A percentile compares a stretch with the other conserved stretches of the same genome.
Conservation (phyloP, 139 green algal species). For the Chlorella sp. region DNA sequence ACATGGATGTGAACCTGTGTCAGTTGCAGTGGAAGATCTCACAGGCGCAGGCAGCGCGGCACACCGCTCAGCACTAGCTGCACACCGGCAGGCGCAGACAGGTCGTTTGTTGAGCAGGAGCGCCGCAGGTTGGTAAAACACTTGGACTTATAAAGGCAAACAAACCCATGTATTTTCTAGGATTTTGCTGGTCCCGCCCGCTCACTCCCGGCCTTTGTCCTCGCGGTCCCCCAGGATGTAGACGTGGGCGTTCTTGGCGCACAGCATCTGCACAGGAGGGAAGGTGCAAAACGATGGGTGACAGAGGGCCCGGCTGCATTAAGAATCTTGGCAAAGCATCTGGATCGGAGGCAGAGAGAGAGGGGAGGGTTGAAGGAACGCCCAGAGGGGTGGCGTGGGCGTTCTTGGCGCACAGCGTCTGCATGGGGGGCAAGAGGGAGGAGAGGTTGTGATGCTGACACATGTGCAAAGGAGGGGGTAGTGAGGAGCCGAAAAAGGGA, state of each 20-base stretch:
- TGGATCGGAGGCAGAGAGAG: too few relatives aligned
- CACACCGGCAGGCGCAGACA: background rate
- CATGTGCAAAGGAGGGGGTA: too few relatives aligned
- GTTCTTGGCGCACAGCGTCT: background rate
- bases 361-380: too few relatives aligned
- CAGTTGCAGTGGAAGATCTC: background rate
- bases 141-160: too few relatives aligned
- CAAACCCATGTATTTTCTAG: too few relatives aligned
- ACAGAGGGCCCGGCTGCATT: too few relatives aligned
- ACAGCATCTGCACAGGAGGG: slow-evolving; percentile 20
- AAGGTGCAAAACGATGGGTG: background rate
- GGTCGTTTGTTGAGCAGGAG: background rate
- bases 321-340: too few relatives aligned
- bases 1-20: background rate
- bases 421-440: background rate
- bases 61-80: background rate
- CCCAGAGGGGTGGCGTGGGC: too few relatives aligned
- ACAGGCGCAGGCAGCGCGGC: too few relatives aligned
- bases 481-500: background rate
- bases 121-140: too few relatives aligned
- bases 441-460: too few relatives aligned
- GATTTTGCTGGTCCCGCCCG: too few relatives aligned
- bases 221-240: background rate
- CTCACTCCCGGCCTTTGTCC: slow-evolving; percentile 7
- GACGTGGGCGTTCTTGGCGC: slow-evolving; percentile 20